Evolutionary conservation across 768 basidiomycete species (phyloP).

Genomic region (Baorangia bicolor): DNA sequence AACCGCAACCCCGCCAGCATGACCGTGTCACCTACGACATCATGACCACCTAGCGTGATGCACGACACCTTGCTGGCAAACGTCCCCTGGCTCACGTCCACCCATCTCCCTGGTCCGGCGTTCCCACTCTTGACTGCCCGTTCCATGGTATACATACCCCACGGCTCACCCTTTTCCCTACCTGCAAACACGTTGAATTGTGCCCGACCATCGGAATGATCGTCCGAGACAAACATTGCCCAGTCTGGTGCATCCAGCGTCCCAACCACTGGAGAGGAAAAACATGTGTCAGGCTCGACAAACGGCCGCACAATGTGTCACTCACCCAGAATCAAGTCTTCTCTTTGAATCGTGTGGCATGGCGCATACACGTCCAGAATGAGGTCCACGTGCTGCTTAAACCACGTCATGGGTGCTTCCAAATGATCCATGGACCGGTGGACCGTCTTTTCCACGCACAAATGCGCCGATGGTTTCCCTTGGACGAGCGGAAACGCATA

Average conservation of each 20-base stretch:
- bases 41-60: slow-evolving; percentile 24
- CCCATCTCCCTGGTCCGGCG: slow-evolving; percentile 49
- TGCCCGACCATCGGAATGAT: slow-evolving; percentile 60
- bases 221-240: slow-evolving; percentile 73
- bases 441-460: slow-evolving; percentile 68
- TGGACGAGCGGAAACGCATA: slow-evolving; percentile 60
- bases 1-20: slow-evolving; percentile 65
- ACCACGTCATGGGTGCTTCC: slow-evolving; percentile 69
- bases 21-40: slow-evolving; percentile 46
- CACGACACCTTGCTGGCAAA: slow-evolving; percentile 57
- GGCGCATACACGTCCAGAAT: slow-evolving; percentile 56
- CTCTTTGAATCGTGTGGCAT: slow-evolving; percentile 49
- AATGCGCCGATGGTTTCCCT: slow-evolving; percentile 63
- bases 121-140: slow-evolving; percentile 40
- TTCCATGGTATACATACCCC: slow-evolving; percentile 73
- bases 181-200: slow-evolving; percentile 69
- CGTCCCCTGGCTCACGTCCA: slow-evolving; percentile 35
- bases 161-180: slow-evolving; percentile 53
- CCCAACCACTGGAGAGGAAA: slow-evolving; percentile 52
- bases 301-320: not conserved
- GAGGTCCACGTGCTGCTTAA: slow-evolving; percentile 62
- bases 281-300: not conserved
- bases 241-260: slow-evolving; percentile 69
- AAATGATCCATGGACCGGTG: slow-evolving; percentile 66
- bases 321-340: slow-evolving; percentile 55